Evolutionary conservation across 2,329 filamentous ascomycete species (phyloP).

Genomic region (Periglandula ipomoeae): DNA sequence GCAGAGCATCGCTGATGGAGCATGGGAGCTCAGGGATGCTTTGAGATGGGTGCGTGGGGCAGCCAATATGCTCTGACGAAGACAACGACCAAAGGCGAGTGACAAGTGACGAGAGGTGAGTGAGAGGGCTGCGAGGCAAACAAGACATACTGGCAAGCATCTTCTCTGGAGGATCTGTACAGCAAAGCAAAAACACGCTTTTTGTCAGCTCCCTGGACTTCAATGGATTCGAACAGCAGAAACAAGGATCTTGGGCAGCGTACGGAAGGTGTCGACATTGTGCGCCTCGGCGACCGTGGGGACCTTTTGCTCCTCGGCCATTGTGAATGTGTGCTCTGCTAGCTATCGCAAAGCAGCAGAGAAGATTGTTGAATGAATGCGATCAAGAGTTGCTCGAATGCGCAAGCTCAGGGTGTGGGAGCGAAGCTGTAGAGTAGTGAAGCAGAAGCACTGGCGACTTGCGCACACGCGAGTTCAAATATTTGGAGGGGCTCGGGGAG

Average conservation of each 20-base stretch:
- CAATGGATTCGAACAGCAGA: not conserved
- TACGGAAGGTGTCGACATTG: conserved; percentile 64
- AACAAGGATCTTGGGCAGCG: conserved; percentile 19
- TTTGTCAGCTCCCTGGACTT: conserved; percentile 1
- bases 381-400: not conserved
- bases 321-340: conserved; percentile 16
- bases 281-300: conserved; percentile 65
- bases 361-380: not conserved
- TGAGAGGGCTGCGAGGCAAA: conserved; percentile 4
- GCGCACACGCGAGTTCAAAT: not conserved
- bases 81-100: not conserved
- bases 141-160: conserved; percentile 54
- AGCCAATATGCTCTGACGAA: not conserved
- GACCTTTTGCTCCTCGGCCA: conserved; percentile 35
- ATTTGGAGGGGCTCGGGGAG: not conserved
- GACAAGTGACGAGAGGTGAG: not conserved
- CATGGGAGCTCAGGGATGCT: no score
- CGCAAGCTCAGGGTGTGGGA: not conserved
- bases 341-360: not conserved
- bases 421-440: not conserved
- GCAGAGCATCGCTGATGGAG: no score
- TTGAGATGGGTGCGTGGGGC: no score
- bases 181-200: not conserved
- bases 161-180: conserved; percentile 53
- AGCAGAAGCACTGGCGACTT: not conserved